Percentiles rank a stretch among this genome's conserved stretches.
phyloP scores from a whole-genome alignment of 371 early-diverging fungal genomes.

The Mucor saturninus region DNA sequence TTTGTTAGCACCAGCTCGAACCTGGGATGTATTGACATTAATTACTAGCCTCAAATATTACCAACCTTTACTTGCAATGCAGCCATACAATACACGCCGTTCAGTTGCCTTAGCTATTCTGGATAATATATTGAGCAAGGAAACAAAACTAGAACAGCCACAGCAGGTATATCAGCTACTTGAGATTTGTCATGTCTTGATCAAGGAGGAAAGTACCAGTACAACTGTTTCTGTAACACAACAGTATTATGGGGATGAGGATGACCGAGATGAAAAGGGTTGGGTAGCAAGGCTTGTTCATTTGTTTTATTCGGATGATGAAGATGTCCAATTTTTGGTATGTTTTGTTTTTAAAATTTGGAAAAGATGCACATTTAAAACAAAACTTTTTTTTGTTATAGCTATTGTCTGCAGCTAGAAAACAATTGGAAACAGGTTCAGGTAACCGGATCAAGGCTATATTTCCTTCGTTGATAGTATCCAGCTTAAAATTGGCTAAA shows the following conservation, averaged over 20 bases:
- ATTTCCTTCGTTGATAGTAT: conserved; percentile 81
- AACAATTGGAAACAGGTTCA: conserved; percentile 79
- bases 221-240: conserved; percentile 37
- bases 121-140: conserved; percentile 65
- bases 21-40: conserved; percentile 14
- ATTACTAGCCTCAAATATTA: conserved; percentile 65
- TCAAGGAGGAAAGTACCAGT: conserved; percentile 76
- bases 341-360: conserved; percentile 5
- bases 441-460: conserved; percentile 83
- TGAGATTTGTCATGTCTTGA: conserved; percentile 80
- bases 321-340: conserved; percentile 76
- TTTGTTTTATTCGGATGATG: conserved; percentile 72
- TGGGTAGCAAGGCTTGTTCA: conserved; percentile 85
- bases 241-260: conserved; percentile 16
- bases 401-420: conserved; percentile 79
- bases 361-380: neutral
- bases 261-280: conserved; percentile 17
- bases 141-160: conserved; percentile 69
- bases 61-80: conserved; percentile 77
- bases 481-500: conserved; percentile 76
- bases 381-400: neutral
- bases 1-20: conserved; percentile 70
- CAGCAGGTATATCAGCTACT: conserved; percentile 84
- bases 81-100: conserved; percentile 80
- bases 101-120: conserved; percentile 82